Base-by-base conservation (phyloP, 116 monocot genomes). In the Papilionanthe hybrid region DNA sequence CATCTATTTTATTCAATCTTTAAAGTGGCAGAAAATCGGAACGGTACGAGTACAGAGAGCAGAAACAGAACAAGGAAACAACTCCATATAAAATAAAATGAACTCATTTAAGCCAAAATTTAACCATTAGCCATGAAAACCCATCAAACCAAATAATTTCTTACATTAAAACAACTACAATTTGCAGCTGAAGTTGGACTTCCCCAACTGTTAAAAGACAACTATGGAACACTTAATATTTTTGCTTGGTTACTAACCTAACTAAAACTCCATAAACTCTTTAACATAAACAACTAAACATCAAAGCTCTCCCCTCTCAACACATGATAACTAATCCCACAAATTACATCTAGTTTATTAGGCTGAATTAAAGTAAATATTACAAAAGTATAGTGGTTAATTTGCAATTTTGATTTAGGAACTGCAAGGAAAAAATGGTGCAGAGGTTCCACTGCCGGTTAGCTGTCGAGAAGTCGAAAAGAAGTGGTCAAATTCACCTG, bases 381-480 rank as follows among this genome's bases (percentile, higher is more conserved):
- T 69, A 69, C 32, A 69, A 30, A 69, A 37, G 44, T 73, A 73
- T 20, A 73, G 20, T 73, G 73, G 73, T 44, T 73, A 73, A 73
- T 29, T n/a, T 42, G 43, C 20, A 73, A 44, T 20, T 20, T 44
- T 73, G 73, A 44, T 73, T 43, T 4, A 73, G 73, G 73, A 43
- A 73, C 20, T 44, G 20, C 20, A 17, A 73, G 43, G 44, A 73
- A 44, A 73, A 71, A 73, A 73, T n/a, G 20, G 73, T 73, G 73
- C n/a, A 43, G 73, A 44, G 43, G 73, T 37, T 73, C 20, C 44
- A 22, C n/a, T 44, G 73, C 43, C 22, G 69, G 73, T 73, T 44
- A 73, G 43, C 44, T n/a, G 43, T 32, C 18, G 71, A 19, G 37
- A 71, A 28, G 43, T 32, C 18, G 71, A 19, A 37, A 71, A 11